Base-by-base conservation (phyloP, 2,329 filamentous ascomycete genomes). In the Neopestalotiopsis sp. region DNA sequence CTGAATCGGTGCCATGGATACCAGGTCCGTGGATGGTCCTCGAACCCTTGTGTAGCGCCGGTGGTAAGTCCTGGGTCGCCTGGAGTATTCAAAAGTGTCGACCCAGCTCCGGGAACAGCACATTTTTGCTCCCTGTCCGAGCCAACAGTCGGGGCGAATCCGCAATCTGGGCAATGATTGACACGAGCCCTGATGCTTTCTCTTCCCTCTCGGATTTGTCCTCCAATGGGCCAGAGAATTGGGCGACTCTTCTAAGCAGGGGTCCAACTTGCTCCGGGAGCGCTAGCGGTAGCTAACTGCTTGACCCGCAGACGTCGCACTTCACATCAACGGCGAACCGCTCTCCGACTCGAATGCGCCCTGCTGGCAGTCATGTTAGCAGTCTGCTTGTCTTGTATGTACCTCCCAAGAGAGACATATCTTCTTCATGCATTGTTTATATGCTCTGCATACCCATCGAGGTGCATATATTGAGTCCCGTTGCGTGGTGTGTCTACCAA, bases 161-260 rank as follows among this genome's bases (percentile, higher is more conserved):
- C n/a, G 45, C 45, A 28, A 30, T 59, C 30, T 28, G 57, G 57
- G 57, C 57, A 59, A 59, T 62, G 34, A 62, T 62, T 62, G 30
- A 38, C 59, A 32, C 59, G 59, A 62, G 59, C 59, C 34, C 59
- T 62, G 59, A 40, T 14, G n/a, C 10, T 28, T 28, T 28, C 34
- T 38, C 34, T 38, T 62, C 34, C 14, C 49, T 64, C 49, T 64
- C 40, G 61, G 61, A 20, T 64, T 64, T 64, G 40, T 64, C 61
- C 61, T 38, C 28, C 30, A 49, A 34, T 38, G 32, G 61, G 40
- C 38, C 38, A 24, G 61, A 49, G 42, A 10, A 45, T 32, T 60
- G 59, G 28, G 38, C 45, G 17, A 52, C 14, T 52, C 45, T n/a
- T 28, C 13, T 14, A 38, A 7, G n/a, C 20, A 20, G 32, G 61